These are phyloP conservation scores for Pelargonium cotyledonis DNA, from an alignment of 441 rosid genomes.

Conservation along the genomic window DNA sequence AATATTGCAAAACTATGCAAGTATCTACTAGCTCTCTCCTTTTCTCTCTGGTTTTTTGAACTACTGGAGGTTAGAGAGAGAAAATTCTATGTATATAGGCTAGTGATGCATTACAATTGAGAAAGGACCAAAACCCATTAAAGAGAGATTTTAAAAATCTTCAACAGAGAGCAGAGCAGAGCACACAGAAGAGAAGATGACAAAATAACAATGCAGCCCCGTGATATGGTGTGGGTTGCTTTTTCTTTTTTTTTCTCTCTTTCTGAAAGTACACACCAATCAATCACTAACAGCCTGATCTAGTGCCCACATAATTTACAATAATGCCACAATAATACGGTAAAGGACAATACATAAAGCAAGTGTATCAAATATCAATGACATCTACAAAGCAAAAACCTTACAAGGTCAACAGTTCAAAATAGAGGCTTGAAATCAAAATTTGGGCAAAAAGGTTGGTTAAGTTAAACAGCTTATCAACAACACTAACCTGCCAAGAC, in stretches of 20 bases:
- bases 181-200: slow-evolving; percentile 17
- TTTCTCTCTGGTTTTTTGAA: neutral
- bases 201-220: slow-evolving; percentile 36
- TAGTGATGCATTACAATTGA: too few relatives aligned
- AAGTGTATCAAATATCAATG: neutral
- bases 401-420: too few relatives aligned
- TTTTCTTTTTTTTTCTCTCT: neutral
- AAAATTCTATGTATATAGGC: too few relatives aligned
- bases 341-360: neutral
- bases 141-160: slow-evolving; percentile 17
- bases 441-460: too few relatives aligned
- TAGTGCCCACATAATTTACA: slow-evolving; percentile 3
- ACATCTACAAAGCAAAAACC: too few relatives aligned
- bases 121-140: slow-evolving; percentile 12
- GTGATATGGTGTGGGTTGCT: slow-evolving; percentile 33
- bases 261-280: slow-evolving; percentile 11
- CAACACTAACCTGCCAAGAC: neutral
- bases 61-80: too few relatives aligned
- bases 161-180: neutral
- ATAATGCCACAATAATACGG: neutral
- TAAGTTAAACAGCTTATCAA: too few relatives aligned
- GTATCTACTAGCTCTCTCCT: neutral
- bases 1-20: neutral
- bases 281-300: slow-evolving; percentile 19
- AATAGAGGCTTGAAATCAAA: too few relatives aligned